Conservation (phyloP, 495 filamentous ascomycete species). For the Chlorociboria aeruginascens region DNA sequence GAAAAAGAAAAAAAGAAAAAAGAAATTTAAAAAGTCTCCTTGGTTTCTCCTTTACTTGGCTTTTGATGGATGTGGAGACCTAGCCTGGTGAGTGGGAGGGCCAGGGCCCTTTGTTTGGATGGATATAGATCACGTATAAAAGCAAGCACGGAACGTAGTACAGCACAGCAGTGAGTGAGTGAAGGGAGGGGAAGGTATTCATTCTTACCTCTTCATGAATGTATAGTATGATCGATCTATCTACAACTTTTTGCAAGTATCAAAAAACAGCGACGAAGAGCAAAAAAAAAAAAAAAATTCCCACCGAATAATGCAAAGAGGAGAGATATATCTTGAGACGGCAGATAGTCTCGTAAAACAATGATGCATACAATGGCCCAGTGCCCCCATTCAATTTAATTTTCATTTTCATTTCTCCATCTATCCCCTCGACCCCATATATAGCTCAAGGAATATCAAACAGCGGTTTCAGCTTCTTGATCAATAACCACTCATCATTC, state of each 20-base stretch:
- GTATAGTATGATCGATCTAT: slow-evolving; percentile 5
- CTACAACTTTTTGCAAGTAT: slow-evolving; percentile 13
- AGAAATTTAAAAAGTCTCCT: no score
- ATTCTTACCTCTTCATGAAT: background rate
- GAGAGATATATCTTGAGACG: background rate
- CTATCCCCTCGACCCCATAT: background rate
- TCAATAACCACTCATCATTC: slow-evolving; percentile 86
- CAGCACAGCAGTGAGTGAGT: no score
- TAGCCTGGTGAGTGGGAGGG: no score
- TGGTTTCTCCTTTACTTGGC: no score
- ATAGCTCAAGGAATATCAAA: slow-evolving; percentile 67
- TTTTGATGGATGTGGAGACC: no score
- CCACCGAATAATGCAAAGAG: slow-evolving; percentile 8
- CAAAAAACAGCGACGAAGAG: no score
- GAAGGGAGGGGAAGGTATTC: background rate
- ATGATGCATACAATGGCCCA: slow-evolving; percentile 6
- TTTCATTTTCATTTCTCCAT: background rate
- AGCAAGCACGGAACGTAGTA: no score
- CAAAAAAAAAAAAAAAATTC: no score
- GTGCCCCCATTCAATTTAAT: background rate
- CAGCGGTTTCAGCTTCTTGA: slow-evolving; percentile 83
- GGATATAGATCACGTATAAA: no score
- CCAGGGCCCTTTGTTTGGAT: no score
- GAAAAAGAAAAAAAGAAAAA: no score
- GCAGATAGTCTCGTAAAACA: background rate